Evolutionary conservation across 371 early-diverging fungal genomes (phyloP), one percentile per base, ranked within the genome.

Genomic region (Basidiobolus meristosporus): DNA sequence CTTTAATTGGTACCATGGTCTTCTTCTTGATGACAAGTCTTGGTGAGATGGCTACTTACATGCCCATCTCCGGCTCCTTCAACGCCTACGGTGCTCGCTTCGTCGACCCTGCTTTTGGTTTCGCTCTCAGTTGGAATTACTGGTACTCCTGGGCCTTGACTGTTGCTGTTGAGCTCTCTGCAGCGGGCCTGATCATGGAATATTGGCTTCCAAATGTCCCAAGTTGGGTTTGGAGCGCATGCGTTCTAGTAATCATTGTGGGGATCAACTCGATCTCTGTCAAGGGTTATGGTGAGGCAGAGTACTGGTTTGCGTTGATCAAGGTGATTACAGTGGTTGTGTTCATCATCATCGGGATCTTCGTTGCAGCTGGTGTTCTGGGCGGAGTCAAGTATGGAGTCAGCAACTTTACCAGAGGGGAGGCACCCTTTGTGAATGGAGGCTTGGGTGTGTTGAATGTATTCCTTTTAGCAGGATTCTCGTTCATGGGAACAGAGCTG

Each of bases 21-120:
- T 87, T 69, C 50, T 80, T 77, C 46, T 73, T 84, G 46, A 71
- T 80, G 63, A 74, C 77, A 23, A 76, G 73, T 32, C 59, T 90
- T 31, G 88, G 85, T 40, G 89, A 87, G 55, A 82, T 90, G 82
- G 68, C 84, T n/a, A 77, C 89, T 0, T 70, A 68, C 41, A 59
- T 86, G 17, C 87, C 90, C 10, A 73, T 83, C 2, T 65, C 85
- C 1, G 90, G 87, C 14, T 73, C 82, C 19, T 84, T 90, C 67
- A 82, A 81, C 46, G 70, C 73, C 23, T 83, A 80, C 54, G 86
- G 78, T 3, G 66, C 72, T 23, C 66, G 86, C 17, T 88, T 85
- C 45, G 63, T 85, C 43, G 88, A 87, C 52, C 82, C 81, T 3
- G 74, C 85, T n/a, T 56, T 82, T 3, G 82, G 80, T 1, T 84